phyloP scores from a whole-genome alignment of 331 rosid species.

The Acacia pycnantha region DNA sequence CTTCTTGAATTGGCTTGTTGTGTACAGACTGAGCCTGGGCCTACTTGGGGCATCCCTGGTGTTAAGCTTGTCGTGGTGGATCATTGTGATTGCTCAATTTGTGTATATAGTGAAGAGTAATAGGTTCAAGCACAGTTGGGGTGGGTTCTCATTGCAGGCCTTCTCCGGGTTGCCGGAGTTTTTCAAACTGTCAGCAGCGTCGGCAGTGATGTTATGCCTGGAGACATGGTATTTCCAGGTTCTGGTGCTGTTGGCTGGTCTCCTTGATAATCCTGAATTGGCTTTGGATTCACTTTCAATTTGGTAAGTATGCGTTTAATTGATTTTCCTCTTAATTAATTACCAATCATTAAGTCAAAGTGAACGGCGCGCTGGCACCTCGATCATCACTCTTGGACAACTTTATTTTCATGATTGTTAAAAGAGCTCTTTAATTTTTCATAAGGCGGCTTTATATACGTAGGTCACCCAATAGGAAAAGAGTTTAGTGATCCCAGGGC shows the following conservation, averaged over 20 bases:
- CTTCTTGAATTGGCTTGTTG: constrained; percentile 54
- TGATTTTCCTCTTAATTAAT: neutral
- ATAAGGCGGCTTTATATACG: neutral
- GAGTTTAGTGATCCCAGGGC: neutral
- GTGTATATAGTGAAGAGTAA: constrained; percentile 61
- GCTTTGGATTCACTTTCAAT: constrained; percentile 55
- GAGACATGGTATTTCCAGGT: constrained; percentile 87
- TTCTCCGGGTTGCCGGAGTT: constrained; percentile 54
- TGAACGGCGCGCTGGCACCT: neutral
- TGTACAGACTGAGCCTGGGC: constrained; percentile 57
- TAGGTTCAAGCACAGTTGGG: constrained; percentile 59
- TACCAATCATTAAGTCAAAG: neutral
- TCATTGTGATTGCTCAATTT: constrained; percentile 61
- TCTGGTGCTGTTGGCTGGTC: constrained; percentile 67
- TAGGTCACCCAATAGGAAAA: neutral
- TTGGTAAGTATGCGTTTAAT: constrained; percentile 39
- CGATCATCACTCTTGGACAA: neutral
- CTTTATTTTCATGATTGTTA: neutral
- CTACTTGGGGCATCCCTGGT: constrained; percentile 65
- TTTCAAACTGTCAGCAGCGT: constrained; percentile 62
- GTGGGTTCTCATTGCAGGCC: constrained; percentile 49
- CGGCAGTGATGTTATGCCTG: constrained; percentile 76
- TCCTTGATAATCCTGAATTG: constrained; percentile 64
- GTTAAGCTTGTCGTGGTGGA: constrained; percentile 83
- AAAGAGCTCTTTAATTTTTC: neutral